These are phyloP conservation scores for Bipolaris sorokiniana DNA, from an alignment of 2,329 filamentous ascomycete genomes.

Conservation along the genomic window DNA sequence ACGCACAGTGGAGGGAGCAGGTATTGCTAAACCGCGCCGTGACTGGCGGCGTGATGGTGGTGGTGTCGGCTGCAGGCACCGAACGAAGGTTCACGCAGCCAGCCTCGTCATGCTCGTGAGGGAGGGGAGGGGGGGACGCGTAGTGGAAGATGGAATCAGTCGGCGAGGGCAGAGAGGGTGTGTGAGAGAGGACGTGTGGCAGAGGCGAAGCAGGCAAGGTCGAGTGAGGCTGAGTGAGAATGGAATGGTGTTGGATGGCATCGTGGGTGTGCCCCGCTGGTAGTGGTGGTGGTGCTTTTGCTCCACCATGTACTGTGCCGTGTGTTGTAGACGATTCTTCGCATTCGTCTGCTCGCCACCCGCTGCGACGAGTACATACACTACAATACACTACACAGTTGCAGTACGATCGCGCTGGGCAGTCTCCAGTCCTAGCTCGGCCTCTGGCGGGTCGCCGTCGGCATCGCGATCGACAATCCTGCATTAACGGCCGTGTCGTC, in stretches of 20 bases:
- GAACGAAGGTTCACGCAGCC: slow-evolving; percentile 39
- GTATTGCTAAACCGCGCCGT: neutral
- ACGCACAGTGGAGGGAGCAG: neutral
- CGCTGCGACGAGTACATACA: too few relatives aligned
- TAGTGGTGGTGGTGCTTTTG: slow-evolving; percentile 22
- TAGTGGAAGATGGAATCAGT: slow-evolving; percentile 28
- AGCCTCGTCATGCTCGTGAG: slow-evolving; percentile 20
- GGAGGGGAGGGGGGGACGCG: slow-evolving; percentile 17
- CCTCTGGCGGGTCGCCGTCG: slow-evolving; percentile 21
- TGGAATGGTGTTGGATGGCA: slow-evolving; percentile 17
- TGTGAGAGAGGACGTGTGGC: slow-evolving; percentile 24
- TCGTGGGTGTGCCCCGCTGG: slow-evolving; percentile 29
- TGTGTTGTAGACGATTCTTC: too few relatives aligned
- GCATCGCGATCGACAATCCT: slow-evolving; percentile 38
- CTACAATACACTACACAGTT: too few relatives aligned
- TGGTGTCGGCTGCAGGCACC: slow-evolving; percentile 19
- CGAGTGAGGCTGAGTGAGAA: slow-evolving; percentile 35
- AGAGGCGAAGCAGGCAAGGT: slow-evolving; percentile 24
- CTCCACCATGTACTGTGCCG: neutral
- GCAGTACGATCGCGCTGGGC: slow-evolving; percentile 17
- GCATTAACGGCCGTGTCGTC: slow-evolving; percentile 39
- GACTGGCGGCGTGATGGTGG: slow-evolving; percentile 5
- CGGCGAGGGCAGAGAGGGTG: slow-evolving; percentile 27
- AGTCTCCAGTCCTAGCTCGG: slow-evolving; percentile 21
- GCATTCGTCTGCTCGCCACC: neutral